Evolutionary conservation across 306 rosid species (phyloP).

Genomic region (Comarum palustre): DNA sequence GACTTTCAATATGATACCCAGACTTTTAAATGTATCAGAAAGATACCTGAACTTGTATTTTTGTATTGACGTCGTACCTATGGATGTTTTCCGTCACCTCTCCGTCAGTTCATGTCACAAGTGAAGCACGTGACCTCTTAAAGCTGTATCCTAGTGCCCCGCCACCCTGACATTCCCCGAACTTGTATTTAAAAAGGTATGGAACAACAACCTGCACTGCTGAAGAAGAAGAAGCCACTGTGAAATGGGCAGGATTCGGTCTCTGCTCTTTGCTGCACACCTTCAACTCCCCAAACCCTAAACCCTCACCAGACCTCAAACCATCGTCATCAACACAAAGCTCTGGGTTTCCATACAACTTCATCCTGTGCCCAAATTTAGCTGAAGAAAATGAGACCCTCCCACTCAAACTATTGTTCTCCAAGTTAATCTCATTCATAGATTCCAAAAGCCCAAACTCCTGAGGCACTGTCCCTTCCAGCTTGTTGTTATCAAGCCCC

Average conservation of each 20-base stretch:
- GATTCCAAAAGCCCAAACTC: slow-evolving; percentile 52
- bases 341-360: slow-evolving; percentile 56
- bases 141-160: too few relatives aligned
- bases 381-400: slow-evolving; percentile 38
- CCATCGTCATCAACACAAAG: slow-evolving; percentile 49
- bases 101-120: too few relatives aligned
- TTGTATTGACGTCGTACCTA: too few relatives aligned
- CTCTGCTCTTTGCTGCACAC: slow-evolving; percentile 36
- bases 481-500: slow-evolving; percentile 68
- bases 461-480: slow-evolving; percentile 64
- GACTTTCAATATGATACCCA: too few relatives aligned
- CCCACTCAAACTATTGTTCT: slow-evolving; percentile 75
- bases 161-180: too few relatives aligned
- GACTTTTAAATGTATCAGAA: too few relatives aligned
- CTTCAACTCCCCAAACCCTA: slow-evolving; percentile 36
- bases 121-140: too few relatives aligned
- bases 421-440: slow-evolving; percentile 62
- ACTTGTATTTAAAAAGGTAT: too few relatives aligned
- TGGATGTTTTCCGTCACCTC: too few relatives aligned
- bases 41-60: too few relatives aligned
- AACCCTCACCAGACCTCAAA: slow-evolving; percentile 5
- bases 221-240: slow-evolving; percentile 35
- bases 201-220: slow-evolving; percentile 32
- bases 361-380: slow-evolving; percentile 43
- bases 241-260: slow-evolving; percentile 40